Conservation (phyloP, 306 rosid genomes). For the Luffa aegyptiaca region DNA sequence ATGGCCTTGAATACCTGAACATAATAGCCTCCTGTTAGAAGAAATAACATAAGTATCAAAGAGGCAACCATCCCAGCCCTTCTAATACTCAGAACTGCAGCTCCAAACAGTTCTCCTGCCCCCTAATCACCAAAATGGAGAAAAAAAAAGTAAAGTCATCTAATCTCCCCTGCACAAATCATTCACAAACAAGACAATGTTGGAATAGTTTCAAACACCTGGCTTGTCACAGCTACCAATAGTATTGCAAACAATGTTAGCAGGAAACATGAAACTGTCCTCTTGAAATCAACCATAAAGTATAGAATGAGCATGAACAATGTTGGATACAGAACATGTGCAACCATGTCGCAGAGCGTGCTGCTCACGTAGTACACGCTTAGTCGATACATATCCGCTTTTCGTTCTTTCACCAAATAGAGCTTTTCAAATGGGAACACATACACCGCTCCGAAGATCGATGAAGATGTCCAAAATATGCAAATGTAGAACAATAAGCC, state of each 20-base stretch:
- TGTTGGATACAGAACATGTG: slow-evolving; percentile 72
- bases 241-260: slow-evolving; percentile 50
- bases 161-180: neutral
- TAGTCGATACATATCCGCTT: slow-evolving; percentile 88
- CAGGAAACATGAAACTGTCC: slow-evolving; percentile 61
- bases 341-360: slow-evolving; percentile 91
- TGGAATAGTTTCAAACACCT: slow-evolving; percentile 26
- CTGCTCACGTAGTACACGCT: slow-evolving; percentile 87
- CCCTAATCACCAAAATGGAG: slow-evolving; percentile 34
- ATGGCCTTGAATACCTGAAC: slow-evolving; percentile 50
- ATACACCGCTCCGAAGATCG: slow-evolving; percentile 80
- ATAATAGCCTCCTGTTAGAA: slow-evolving; percentile 90
- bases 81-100: slow-evolving; percentile 67
- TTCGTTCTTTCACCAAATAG: slow-evolving; percentile 80
- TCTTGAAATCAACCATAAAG: slow-evolving; percentile 90
- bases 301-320: slow-evolving; percentile 66
- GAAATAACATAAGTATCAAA: slow-evolving; percentile 77
- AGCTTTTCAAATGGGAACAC: slow-evolving; percentile 77
- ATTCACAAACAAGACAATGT: neutral
- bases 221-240: slow-evolving; percentile 80
- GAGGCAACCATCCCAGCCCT: slow-evolving; percentile 82
- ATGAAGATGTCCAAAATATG: slow-evolving; percentile 94
- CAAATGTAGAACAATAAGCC: slow-evolving; percentile 79
- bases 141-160: neutral
- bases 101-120: slow-evolving; percentile 93